Percentiles rank a stretch among this genome's conserved stretches.
phyloP scores from a whole-genome alignment of 192 early-diverging fungal species.

The Backusella sp. region DNA sequence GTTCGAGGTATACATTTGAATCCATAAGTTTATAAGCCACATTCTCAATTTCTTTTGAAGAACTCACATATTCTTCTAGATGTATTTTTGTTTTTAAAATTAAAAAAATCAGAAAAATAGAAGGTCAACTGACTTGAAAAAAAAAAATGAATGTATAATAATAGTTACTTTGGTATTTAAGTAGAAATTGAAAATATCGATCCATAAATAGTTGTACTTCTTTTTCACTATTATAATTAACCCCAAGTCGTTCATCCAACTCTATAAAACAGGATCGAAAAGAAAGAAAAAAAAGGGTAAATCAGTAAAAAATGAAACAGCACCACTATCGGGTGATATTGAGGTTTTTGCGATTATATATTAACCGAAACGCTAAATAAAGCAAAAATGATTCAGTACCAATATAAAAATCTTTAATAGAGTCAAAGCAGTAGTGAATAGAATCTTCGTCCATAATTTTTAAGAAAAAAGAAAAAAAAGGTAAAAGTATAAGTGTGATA shows the following conservation, averaged over 20 bases:
- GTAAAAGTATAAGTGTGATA: neutral
- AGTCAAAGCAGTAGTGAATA: neutral
- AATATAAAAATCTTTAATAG: neutral
- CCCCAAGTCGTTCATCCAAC: neutral
- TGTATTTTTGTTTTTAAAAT: neutral
- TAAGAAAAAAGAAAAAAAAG: neutral
- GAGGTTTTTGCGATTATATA: constrained; percentile 1
- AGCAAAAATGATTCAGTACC: neutral
- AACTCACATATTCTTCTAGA: neutral
- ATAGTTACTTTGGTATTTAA: constrained; percentile 1
- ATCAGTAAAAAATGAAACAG: neutral
- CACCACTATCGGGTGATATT: neutral
- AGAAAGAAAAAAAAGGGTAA: neutral
- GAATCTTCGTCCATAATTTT: neutral
- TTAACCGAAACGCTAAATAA: neutral
- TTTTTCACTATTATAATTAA: neutral
- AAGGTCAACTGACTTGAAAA: neutral
- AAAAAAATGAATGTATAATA: neutral
- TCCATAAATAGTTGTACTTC: neutral
- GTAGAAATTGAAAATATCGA: constrained; percentile 1
- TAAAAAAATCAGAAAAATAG: neutral
- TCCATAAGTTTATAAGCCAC: constrained; percentile 3
- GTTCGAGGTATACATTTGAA: constrained; percentile 3
- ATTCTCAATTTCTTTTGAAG: neutral
- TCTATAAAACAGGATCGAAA: neutral